A percentile compares a stretch with the other conserved stretches of the same genome.
These are phyloP conservation scores for Helicosporidium sp. DNA, from an alignment of 139 green algal species.

Conservation along the genomic window DNA sequence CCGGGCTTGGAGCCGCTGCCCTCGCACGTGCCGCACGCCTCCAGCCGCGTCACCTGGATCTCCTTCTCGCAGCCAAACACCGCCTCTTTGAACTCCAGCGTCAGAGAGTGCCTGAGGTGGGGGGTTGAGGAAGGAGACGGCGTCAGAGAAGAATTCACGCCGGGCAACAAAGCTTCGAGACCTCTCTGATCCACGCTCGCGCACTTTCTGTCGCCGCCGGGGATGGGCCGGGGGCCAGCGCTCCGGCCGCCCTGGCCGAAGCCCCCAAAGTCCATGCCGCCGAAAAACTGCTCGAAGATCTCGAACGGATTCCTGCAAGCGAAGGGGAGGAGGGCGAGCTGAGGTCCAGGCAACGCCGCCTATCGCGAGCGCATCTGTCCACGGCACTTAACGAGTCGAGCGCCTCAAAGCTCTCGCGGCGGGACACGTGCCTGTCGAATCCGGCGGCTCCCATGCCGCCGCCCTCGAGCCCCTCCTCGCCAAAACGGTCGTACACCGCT, in stretches of 20 bases:
- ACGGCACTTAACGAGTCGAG: too few relatives aligned
- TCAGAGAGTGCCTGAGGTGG: conserved; percentile 41
- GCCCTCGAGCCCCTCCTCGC: conserved; percentile 83
- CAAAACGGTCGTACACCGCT: conserved; percentile 86
- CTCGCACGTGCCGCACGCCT: conserved; percentile 48
- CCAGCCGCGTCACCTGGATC: conserved; percentile 64
- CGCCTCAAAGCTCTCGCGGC: too few relatives aligned
- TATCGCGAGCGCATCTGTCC: too few relatives aligned
- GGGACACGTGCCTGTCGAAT: too few relatives aligned
- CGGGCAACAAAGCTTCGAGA: too few relatives aligned
- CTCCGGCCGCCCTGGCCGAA: conserved; percentile 27
- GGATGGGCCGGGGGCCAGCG: conserved; percentile 21
- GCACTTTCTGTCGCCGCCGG: conserved; percentile 61
- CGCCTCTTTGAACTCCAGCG: conserved; percentile 73
- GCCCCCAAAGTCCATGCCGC: conserved; percentile 38
- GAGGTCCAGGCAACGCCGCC: too few relatives aligned
- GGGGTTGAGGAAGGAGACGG: too few relatives aligned
- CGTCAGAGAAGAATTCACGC: too few relatives aligned
- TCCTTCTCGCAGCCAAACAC: conserved; percentile 86
- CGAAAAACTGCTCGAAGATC: conserved; percentile 97
- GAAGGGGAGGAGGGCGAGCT: neutral
- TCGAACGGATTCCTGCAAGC: conserved; percentile 88
- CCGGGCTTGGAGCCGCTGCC: conserved; percentile 65
- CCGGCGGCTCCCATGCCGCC: conserved; percentile 29
- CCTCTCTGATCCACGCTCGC: too few relatives aligned